Percentiles rank a stretch among this genome's conserved stretches.
Evolutionary conservation across 345 rosid genomes (phyloP).

Genomic region (Aquilaria malaccensis): DNA sequence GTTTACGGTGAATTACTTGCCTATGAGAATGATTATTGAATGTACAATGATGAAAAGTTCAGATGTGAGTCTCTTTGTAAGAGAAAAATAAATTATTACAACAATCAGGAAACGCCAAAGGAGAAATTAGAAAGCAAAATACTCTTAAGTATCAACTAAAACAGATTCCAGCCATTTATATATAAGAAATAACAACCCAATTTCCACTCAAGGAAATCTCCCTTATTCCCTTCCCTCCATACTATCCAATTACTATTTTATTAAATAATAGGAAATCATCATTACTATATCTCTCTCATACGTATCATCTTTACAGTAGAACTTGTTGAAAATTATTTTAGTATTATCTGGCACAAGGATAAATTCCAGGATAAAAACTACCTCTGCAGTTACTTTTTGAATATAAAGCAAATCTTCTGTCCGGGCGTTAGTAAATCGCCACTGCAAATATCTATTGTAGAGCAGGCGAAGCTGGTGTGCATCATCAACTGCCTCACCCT

Average conservation of each 20-base stretch:
- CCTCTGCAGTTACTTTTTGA: constrained; percentile 79
- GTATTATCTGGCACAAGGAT: neutral
- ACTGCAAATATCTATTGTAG: constrained; percentile 78
- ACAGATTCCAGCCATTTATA: no score
- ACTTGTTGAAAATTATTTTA: neutral
- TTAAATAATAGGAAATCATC: no score
- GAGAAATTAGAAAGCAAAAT: no score
- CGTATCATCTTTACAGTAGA: neutral
- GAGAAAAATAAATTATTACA: no score
- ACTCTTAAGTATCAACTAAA: no score
- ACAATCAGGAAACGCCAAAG: no score
- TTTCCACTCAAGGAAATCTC: neutral
- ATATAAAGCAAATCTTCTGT: constrained; percentile 60
- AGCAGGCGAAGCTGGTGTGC: constrained; percentile 85
- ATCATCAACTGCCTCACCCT: constrained; percentile 64
- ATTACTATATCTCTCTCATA: no score
- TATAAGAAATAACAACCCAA: neutral
- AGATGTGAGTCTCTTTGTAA: no score
- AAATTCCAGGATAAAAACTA: constrained; percentile 19
- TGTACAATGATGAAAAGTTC: no score
- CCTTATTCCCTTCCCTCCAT: neutral
- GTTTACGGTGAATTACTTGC: no score
- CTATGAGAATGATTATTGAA: no score
- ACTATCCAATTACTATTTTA: no score
- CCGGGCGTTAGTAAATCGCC: constrained; percentile 83